These are phyloP conservation scores for Sphagnum contortum DNA, from an alignment of 225 moss, liverwort and hornwort species.

Conservation along the genomic window DNA sequence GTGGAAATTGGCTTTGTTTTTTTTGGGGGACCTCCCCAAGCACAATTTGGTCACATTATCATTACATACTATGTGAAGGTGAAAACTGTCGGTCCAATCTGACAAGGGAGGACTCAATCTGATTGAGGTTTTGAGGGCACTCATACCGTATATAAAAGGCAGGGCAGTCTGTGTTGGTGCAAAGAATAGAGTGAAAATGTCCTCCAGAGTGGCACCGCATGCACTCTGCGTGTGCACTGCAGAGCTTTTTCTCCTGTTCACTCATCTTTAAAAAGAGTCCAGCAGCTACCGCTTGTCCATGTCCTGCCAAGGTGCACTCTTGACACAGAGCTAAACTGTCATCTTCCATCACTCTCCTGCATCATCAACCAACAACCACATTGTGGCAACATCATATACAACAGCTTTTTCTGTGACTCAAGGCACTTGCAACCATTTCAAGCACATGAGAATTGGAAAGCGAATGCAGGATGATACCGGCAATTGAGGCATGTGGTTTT, in stretches of 20 bases:
- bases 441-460: too few relatives aligned
- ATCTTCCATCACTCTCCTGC: conserved; percentile 39
- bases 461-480: conserved; percentile 20
- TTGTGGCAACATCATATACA: too few relatives aligned
- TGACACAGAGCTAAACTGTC: conserved; percentile 28
- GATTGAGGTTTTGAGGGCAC: conserved; percentile 23
- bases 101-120: conserved; percentile 21
- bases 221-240: conserved; percentile 29
- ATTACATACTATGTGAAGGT: too few relatives aligned
- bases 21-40: too few relatives aligned
- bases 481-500: conserved; percentile 38
- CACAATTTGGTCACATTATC: too few relatives aligned
- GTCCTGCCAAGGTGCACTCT: conserved; percentile 31
- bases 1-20: too few relatives aligned
- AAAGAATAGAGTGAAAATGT: conserved; percentile 38
- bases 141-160: conserved; percentile 45
- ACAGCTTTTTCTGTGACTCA: too few relatives aligned
- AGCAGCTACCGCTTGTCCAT: conserved; percentile 31
- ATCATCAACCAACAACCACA: neutral
- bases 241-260: conserved; percentile 42
- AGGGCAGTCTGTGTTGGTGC: conserved; percentile 43
- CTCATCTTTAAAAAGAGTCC: conserved; percentile 17
- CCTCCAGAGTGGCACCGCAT: conserved; percentile 47
- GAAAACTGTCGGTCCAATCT: conserved; percentile 36
- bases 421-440: too few relatives aligned